Base-by-base conservation (phyloP, 371 early-diverging fungal species). In the Zopfochytrium polystomum region DNA sequence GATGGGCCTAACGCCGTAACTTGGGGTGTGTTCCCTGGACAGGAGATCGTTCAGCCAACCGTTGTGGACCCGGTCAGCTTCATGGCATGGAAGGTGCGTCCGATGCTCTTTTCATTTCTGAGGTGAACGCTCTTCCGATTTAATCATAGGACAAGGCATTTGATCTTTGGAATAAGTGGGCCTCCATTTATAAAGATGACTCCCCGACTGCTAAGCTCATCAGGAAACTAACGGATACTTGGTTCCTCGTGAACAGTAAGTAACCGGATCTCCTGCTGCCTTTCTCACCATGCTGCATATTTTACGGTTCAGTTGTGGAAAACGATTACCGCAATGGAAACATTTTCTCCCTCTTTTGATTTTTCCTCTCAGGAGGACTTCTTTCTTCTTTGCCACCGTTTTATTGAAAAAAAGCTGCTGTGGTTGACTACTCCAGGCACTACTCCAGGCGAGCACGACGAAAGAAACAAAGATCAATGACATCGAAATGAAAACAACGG, bases 21-120 rank as follows among this genome's bases (percentile, higher is more conserved):
- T 6, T 97, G 98, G 98, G 98, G 98, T 60, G 95, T 95, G 3
- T 97, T 97, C 85, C 95, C 96, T 6, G 95, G 95, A 56, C 93
- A 93, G 74, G 96, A 97, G 67, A 92, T 97, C 64, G 80, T 95
- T 32, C 98, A 97, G 71, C 96, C 96, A 15, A 97, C 98, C 13
- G 84, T 97, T 65, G 95, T 96, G 26, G 98, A 97, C 66, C 79
- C 86, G 13, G 83, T 81, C 53, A 87, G 89, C 56, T 97, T 97
- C 72, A 80, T 93, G 81, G 96, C 96, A 2, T 97, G 98, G 98
- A 91, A 92, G 84, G 38, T 38, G 11, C 18, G 38, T 38, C 11
- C 11, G 7, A 18, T 38, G 38, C 38, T 18, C n/a, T 85, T 85
- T 33, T 22, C 33, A 3, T 52, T 32, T 56, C 18, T 27, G 13